phyloP scores from a whole-genome alignment of 306 rosid genomes.

The Lathyrus tuberosus region DNA sequence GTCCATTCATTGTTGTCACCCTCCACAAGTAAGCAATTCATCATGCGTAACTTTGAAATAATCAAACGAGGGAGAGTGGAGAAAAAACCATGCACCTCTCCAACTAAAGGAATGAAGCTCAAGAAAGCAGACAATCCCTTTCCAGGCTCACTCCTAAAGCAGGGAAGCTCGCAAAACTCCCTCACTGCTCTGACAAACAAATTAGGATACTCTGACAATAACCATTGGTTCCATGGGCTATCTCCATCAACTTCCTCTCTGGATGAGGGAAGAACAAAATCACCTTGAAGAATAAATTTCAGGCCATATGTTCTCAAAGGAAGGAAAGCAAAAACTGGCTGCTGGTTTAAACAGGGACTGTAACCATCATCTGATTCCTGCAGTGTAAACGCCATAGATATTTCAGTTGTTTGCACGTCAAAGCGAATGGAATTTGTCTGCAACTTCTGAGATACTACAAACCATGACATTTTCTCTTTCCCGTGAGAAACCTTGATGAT shows the following conservation, averaged over 20 bases:
- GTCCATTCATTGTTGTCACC: constrained; percentile 66
- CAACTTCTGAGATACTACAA: constrained; percentile 78
- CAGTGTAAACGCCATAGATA: constrained; percentile 86
- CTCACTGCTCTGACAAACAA: constrained; percentile 78
- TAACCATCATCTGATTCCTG: constrained; percentile 63
- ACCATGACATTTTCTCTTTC: constrained; percentile 82
- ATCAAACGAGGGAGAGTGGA: constrained; percentile 82
- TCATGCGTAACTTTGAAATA: constrained; percentile 67
- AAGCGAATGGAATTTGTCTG: constrained; percentile 57
- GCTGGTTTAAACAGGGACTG: constrained; percentile 67
- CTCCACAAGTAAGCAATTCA: constrained; percentile 83
- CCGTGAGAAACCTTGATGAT: constrained; percentile 80
- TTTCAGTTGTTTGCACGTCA: constrained; percentile 78
- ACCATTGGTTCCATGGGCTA: constrained; percentile 97
- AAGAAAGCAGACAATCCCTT: constrained; percentile 85
- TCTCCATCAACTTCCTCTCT: constrained; percentile 98
- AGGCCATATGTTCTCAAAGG: constrained; percentile 91
- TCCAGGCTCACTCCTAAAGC: constrained; percentile 74
- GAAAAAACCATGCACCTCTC: constrained; percentile 96
- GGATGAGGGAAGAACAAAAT: constrained; percentile 97
- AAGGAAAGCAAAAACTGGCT: constrained; percentile 95
- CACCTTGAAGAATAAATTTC: constrained; percentile 92
- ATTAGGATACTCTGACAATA: constrained; percentile 83
- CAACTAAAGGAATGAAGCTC: constrained; percentile 90
- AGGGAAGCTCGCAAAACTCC: constrained; percentile 78